Base-by-base conservation (phyloP, 176 grass and related monocot genomes). In the Triticum timopheevii region DNA sequence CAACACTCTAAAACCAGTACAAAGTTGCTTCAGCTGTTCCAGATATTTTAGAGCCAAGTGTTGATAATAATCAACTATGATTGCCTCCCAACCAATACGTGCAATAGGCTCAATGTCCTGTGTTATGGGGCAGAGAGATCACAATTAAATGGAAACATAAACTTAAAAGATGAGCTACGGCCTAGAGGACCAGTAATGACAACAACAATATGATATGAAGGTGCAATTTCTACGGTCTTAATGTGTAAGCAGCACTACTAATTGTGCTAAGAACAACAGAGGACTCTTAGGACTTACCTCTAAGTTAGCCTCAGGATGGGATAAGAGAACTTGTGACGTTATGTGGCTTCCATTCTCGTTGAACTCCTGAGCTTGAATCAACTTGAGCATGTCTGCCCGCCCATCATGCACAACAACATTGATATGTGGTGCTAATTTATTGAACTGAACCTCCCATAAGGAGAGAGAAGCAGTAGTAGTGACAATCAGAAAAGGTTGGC, bases 11-110 rank as follows among this genome's bases (percentile, higher is more conserved):
- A 90, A 95, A 84, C 91, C 80, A 80, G 87, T 67, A 49, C 83
- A 86, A 61, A 95, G 80, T 82, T 71, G 76, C 80, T 93, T 93
- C 69, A 97, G 78, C 56, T 90, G 78, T 88, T 87, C 75, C 13
- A 95, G 73, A 73, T 88, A 24, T 83, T 89, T 91, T 47, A 81
- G 65, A 83, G 89, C 54, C 31, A 65, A 90, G 71, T 86, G 87
- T 76, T 92, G 89, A 81, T 87, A 90, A 64, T 90, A 90, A 72
- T 98, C 95, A 87, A 98, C 77, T 45, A 97, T 73, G 49, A 97
- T 65, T 38, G 93, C 80, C 76, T 93, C 95, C 89, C 92, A 95
- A 70, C 65, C 76, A 85, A 93, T 86, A 74, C 24, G 50, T 33
- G 84, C 80, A 85, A 93, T 30, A 82, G 36, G 86, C 47, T 90